Conservation (phyloP, 108 stramenopile species). For the Stephanodiscus minutulus region DNA sequence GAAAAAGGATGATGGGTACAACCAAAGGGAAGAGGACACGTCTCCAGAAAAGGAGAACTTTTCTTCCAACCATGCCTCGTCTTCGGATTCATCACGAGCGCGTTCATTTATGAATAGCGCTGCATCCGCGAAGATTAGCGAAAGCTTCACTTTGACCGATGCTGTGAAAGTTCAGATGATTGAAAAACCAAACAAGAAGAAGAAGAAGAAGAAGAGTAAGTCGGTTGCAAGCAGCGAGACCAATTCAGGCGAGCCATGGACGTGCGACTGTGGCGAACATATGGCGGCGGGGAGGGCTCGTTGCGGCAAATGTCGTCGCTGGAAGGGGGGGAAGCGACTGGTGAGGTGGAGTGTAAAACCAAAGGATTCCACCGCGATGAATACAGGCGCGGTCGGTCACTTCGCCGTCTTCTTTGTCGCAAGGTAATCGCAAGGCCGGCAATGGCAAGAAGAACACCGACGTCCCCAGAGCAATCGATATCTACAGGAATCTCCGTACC, state of each 20-base stretch:
- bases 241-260: slow-evolving; percentile 13
- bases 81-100: neutral
- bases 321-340: slow-evolving; percentile 34
- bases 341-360: slow-evolving; percentile 15
- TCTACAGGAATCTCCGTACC: neutral
- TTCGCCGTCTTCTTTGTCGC: neutral
- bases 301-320: slow-evolving; percentile 34
- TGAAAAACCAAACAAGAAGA: slow-evolving; percentile 4
- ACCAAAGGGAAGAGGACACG: neutral
- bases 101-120: slow-evolving; percentile 8
- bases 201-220: neutral
- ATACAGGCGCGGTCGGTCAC: neutral
- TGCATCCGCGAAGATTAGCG: neutral
- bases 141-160: neutral
- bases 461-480: neutral
- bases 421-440: neutral
- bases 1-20: neutral
- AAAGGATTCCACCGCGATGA: slow-evolving; percentile 7
- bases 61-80: slow-evolving; percentile 3
- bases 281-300: slow-evolving; percentile 17
- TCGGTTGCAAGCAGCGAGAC: neutral
- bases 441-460: neutral
- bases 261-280: slow-evolving; percentile 20
- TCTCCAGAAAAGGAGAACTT: slow-evolving; percentile 3
- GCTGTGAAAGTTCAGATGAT: neutral